Conservation (phyloP, 352 stramenopile genomes). For the Pythium monospermum region DNA sequence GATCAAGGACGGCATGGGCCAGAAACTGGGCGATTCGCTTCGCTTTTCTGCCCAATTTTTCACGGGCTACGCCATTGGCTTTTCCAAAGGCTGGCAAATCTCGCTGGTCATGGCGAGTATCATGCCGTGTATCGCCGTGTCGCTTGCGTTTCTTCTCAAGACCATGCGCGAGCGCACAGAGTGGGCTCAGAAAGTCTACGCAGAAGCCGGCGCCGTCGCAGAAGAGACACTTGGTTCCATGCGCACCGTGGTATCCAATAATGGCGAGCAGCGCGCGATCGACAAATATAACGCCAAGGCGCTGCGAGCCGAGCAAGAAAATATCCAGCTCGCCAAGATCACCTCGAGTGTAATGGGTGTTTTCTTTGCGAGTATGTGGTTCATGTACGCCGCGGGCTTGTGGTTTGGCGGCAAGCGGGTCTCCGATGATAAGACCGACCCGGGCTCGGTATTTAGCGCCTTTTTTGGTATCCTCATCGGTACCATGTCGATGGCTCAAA, state of each 20-base stretch:
- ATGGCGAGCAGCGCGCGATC: constrained; percentile 25
- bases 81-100: constrained; percentile 31
- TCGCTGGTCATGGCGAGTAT: constrained; percentile 31
- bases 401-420: constrained; percentile 34
- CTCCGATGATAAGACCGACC: constrained; percentile 19
- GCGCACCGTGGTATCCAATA: constrained; percentile 30
- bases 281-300: constrained; percentile 26
- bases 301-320: constrained; percentile 22
- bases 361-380: constrained; percentile 25
- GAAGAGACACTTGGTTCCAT: constrained; percentile 36
- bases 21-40: constrained; percentile 31
- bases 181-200: constrained; percentile 24
- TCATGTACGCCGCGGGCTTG: constrained; percentile 24
- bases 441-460: constrained; percentile 24
- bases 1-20: constrained; percentile 32
- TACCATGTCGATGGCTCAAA: constrained; percentile 28
- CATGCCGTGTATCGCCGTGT: constrained; percentile 30
- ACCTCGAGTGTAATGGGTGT: constrained; percentile 22
- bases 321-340: constrained; percentile 26
- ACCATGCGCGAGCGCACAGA: constrained; percentile 19
- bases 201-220: constrained; percentile 29
- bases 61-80: constrained; percentile 28
- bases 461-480: constrained; percentile 36
- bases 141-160: constrained; percentile 27
- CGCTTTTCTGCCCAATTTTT: constrained; percentile 28